Percentiles rank a stretch among this genome's conserved stretches.
Evolutionary conservation across 345 rosid genomes (phyloP).

Genomic region (Erodium maritimum): DNA sequence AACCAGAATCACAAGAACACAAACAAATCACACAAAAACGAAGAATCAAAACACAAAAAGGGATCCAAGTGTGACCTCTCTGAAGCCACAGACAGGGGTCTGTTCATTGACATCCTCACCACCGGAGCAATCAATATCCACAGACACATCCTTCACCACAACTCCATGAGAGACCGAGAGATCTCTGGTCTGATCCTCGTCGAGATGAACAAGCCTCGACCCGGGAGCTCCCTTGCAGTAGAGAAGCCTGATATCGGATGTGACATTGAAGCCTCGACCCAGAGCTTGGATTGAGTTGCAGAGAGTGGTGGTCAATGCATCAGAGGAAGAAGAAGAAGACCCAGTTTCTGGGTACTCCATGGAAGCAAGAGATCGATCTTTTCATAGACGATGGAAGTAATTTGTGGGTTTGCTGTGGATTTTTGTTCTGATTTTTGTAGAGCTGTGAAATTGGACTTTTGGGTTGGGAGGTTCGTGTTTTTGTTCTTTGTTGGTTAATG

Average conservation of each 20-base stretch:
- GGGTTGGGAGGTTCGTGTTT: no score
- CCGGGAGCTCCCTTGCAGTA: slow-evolving; percentile 92
- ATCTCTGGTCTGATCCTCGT: slow-evolving; percentile 51
- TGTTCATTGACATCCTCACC: slow-evolving; percentile 32
- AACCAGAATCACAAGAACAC: not conserved
- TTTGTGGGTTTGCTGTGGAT: slow-evolving; percentile 5
- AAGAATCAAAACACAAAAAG: no score
- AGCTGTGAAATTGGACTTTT: no score
- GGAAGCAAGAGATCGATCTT: slow-evolving; percentile 14
- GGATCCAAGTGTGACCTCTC: slow-evolving; percentile 32
- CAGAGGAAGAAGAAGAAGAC: no score
- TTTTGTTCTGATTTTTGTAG: no score
- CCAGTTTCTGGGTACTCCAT: slow-evolving; percentile 27
- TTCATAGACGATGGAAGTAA: no score
- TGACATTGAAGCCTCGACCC: slow-evolving; percentile 91
- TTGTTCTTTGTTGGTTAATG: no score
- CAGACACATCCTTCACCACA: slow-evolving; percentile 44
- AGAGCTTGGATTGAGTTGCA: slow-evolving; percentile 81
- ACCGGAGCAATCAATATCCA: slow-evolving; percentile 49
- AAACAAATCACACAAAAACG: slow-evolving; percentile 11
- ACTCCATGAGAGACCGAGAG: slow-evolving; percentile 42
- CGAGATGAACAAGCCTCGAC: slow-evolving; percentile 64
- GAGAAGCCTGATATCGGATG: slow-evolving; percentile 84
- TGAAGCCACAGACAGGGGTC: slow-evolving; percentile 58
- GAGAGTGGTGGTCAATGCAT: slow-evolving; percentile 65